Base-by-base conservation (phyloP, 306 rosid species). In the Malus asiatica region DNA sequence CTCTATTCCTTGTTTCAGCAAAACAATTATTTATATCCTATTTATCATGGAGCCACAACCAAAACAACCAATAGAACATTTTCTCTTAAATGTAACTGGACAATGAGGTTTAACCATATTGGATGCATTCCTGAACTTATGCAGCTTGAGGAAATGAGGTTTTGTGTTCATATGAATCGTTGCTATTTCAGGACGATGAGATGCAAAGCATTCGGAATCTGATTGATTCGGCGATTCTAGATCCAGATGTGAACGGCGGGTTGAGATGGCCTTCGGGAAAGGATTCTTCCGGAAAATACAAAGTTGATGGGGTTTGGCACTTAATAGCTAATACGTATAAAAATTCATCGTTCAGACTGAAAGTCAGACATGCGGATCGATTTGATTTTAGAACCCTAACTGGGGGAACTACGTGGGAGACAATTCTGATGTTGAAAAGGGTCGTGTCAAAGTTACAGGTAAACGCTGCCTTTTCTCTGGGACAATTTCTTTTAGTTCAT, bases 241-340 rank as follows among this genome's bases (percentile, higher is more conserved):
- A 89, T 83, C 48, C 82, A 60, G 72, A 80, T 70, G 89, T 85
- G 79, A 85, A 76, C 83, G 91, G 93, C 74, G 88, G 93, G 59
- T 82, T 89, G 85, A 87, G 88, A 78, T 89, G 93, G 93, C 65
- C 86, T 19, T 15, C 80, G 32, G 91, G 88, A n/a, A 82, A 85
- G 74, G 23, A 84, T 3, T 42, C 75, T 78, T 84, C 79, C 32
- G 84, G 86, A 44, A 76, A 83, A 61, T 87, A 77, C 84, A 65
- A 46, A 64, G 87, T 89, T 10, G 62, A 75, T 71, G 84, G 84
- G 71, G 83, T 72, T 42, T 78, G 87, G 87, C 88, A 87, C 66
- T 71, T 76, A 64, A 69, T 60, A 52, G 55, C 82, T 19, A 80
- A 81, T 42, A 29, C 60, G 14, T 87, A 82, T 65, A 61, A 11